Evolutionary conservation across 257 asterid species (phyloP).

Genomic region (Forsythia suspensa): DNA sequence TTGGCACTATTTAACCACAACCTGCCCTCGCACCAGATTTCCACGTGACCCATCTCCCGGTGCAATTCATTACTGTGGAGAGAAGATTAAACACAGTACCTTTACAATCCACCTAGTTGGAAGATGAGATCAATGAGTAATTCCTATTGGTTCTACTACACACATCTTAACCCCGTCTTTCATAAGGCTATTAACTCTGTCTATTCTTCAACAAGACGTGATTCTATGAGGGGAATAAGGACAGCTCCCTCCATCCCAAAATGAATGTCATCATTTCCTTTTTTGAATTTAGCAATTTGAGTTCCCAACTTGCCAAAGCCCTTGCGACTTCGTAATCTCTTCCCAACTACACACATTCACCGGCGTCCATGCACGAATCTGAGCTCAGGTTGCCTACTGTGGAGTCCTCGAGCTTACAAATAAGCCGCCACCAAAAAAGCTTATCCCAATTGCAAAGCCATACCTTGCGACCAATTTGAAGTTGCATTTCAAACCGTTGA

Average conservation of each 20-base stretch:
- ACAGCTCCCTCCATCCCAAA: slow-evolving; percentile 8
- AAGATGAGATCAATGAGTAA: neutral
- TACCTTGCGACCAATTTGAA: no score
- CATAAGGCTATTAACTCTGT: neutral
- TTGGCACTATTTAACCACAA: neutral
- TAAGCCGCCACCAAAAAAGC: no score
- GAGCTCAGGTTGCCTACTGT: no score
- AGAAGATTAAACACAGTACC: neutral
- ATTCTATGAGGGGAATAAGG: neutral
- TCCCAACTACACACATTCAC: neutral
- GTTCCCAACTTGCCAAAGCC: neutral
- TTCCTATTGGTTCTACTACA: neutral
- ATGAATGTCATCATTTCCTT: neutral
- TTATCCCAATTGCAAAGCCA: no score
- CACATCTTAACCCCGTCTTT: neutral
- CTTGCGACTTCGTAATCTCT: neutral
- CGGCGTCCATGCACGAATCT: no score
- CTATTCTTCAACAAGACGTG: slow-evolving; percentile 4
- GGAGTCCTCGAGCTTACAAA: no score
- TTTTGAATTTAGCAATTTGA: neutral
- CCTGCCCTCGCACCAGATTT: neutral
- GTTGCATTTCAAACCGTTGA: no score
- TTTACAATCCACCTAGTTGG: slow-evolving; percentile 4
- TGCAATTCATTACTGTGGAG: neutral
- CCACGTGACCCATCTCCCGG: neutral